Conservation (phyloP, 768 basidiomycete species). For the Termitomyces sp. region DNA sequence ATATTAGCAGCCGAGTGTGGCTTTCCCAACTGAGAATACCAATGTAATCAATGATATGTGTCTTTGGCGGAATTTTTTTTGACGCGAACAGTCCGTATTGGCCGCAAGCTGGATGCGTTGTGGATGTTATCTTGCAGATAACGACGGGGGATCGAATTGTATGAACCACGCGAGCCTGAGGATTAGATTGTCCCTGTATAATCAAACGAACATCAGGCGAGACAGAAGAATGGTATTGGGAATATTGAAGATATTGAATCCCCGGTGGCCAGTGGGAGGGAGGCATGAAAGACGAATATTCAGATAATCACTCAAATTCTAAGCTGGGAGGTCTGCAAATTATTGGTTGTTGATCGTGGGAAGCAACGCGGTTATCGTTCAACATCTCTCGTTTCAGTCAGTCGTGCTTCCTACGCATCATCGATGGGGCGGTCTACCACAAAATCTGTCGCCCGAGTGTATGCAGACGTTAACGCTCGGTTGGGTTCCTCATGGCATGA, state of each 20-base stretch:
- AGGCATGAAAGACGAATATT: too few relatives aligned
- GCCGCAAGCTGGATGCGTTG: slow-evolving; percentile 69
- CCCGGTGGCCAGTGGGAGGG: slow-evolving; percentile 35
- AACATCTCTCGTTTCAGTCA: slow-evolving; percentile 9
- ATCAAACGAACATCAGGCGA: slow-evolving; percentile 32
- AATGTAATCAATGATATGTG: slow-evolving; percentile 74
- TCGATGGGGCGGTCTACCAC: slow-evolving; percentile 67
- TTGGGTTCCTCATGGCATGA: slow-evolving; percentile 92
- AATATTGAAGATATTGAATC: slow-evolving; percentile 48
- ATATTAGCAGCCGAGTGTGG: slow-evolving; percentile 2
- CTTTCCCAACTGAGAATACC: slow-evolving; percentile 21
- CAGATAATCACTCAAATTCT: background rate
- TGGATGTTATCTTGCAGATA: slow-evolving; percentile 51
- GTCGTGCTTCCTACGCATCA: slow-evolving; percentile 9
- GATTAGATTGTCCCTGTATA: slow-evolving; percentile 22
- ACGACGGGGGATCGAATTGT: slow-evolving; percentile 30
- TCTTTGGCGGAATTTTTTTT: slow-evolving; percentile 59
- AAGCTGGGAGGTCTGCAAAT: background rate
- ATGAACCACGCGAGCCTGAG: background rate
- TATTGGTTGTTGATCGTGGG: slow-evolving; percentile 18
- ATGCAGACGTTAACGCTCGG: slow-evolving; percentile 83
- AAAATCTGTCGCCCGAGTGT: slow-evolving; percentile 82
- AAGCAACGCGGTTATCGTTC: slow-evolving; percentile 18
- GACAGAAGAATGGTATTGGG: slow-evolving; percentile 55
- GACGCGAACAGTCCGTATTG: slow-evolving; percentile 80